A percentile compares a stretch with the other conserved stretches of the same genome.
These are phyloP conservation scores for Phytopythium ostracodes DNA, from an alignment of 352 stramenopile genomes.

Conservation along the genomic window DNA sequence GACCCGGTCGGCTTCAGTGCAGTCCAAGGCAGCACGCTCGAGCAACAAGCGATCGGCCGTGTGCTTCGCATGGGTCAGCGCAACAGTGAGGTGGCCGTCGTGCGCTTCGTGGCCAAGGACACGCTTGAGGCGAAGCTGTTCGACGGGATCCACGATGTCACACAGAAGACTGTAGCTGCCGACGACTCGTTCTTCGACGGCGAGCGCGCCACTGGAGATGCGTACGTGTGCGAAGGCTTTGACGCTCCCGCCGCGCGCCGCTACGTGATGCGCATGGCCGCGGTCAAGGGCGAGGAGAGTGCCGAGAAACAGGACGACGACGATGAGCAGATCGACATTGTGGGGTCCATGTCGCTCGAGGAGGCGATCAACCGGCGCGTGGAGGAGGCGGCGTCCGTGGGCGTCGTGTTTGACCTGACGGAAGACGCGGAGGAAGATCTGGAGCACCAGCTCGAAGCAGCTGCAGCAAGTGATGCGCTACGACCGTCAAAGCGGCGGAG, in stretches of 20 bases:
- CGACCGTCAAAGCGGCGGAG: conserved; percentile 33
- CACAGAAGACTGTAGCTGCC: conserved; percentile 30
- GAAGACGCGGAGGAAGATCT: conserved; percentile 44
- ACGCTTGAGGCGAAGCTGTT: conserved; percentile 74
- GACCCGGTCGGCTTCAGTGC: conserved; percentile 69
- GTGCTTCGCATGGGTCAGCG: conserved; percentile 84
- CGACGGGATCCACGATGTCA: conserved; percentile 65
- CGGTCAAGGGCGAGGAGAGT: neutral
- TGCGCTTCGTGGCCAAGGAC: conserved; percentile 69
- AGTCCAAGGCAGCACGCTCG: conserved; percentile 68
- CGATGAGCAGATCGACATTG: conserved; percentile 68
- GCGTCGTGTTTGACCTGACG: conserved; percentile 67
- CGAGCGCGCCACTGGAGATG: conserved; percentile 32
- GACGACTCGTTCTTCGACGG: conserved; percentile 75
- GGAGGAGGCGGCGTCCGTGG: conserved; percentile 39
- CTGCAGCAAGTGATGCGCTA: conserved; percentile 12
- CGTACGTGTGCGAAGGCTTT: conserved; percentile 58
- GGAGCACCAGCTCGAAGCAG: conserved; percentile 25
- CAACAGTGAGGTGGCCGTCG: conserved; percentile 61
- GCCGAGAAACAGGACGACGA: conserved; percentile 18
- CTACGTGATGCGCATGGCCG: conserved; percentile 55
- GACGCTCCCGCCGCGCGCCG: conserved; percentile 34
- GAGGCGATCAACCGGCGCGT: conserved; percentile 64
- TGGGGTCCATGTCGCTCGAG: conserved; percentile 67
- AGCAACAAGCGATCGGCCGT: conserved; percentile 80